Evolutionary conservation across 2,329 filamentous ascomycete genomes (phyloP).

Genomic region (Fusarium sp.): DNA sequence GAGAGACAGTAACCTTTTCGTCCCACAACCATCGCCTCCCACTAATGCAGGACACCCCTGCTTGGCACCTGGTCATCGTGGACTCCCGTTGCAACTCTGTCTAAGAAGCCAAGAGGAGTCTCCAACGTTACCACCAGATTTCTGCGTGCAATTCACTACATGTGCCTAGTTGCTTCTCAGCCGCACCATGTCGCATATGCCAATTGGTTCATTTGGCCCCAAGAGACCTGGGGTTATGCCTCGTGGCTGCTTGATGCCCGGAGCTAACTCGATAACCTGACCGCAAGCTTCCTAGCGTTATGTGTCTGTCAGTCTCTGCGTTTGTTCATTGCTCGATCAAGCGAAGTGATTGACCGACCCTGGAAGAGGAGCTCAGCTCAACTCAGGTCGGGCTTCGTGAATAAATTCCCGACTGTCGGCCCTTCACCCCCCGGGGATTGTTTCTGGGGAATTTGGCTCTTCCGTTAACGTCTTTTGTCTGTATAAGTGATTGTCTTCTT

Average conservation of each 20-base stretch:
- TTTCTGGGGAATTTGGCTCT: slow-evolving; percentile 18
- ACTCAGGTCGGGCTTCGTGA: slow-evolving; percentile 15
- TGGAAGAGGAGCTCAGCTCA: slow-evolving; percentile 21
- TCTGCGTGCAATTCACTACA: slow-evolving; percentile 22
- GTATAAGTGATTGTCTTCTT: slow-evolving; percentile 24
- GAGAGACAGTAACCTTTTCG: slow-evolving; percentile 23
- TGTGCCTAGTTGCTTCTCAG: slow-evolving; percentile 39
- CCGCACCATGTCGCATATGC: slow-evolving; percentile 33
- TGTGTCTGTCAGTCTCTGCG: slow-evolving; percentile 11
- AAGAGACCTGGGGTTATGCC: slow-evolving; percentile 33
- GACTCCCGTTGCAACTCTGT: slow-evolving; percentile 14
- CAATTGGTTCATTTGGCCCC: slow-evolving; percentile 31
- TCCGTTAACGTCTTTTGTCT: slow-evolving; percentile 9
- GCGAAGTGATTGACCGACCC: slow-evolving; percentile 34
- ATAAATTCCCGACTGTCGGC: slow-evolving; percentile 35
- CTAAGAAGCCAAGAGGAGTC: slow-evolving; percentile 8
- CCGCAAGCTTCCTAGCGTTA: slow-evolving; percentile 41
- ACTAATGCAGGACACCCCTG: slow-evolving; percentile 22
- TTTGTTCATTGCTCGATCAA: slow-evolving; percentile 25
- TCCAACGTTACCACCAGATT: slow-evolving; percentile 23
- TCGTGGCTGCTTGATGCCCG: slow-evolving; percentile 33
- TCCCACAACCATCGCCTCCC: slow-evolving; percentile 16
- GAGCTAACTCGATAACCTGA: slow-evolving; percentile 23
- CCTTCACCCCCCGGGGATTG: slow-evolving; percentile 3
- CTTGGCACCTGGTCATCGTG: slow-evolving; percentile 6